phyloP scores from a whole-genome alignment of 208 protist species.

The Phytomonas sp. region DNA sequence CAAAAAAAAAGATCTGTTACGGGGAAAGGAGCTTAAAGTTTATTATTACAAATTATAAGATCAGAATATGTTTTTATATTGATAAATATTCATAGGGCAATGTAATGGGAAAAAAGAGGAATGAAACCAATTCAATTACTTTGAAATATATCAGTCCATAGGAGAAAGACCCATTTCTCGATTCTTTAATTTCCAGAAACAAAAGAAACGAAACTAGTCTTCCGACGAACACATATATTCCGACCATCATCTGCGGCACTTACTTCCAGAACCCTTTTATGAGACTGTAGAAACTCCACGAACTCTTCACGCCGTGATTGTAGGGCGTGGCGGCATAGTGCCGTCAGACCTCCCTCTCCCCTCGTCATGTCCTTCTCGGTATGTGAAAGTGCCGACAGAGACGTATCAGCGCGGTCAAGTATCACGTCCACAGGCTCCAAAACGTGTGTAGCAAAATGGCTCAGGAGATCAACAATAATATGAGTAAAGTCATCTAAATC shows the following conservation, averaged over 20 bases:
- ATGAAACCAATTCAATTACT: neutral
- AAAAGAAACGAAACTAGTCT: slow-evolving; percentile 1
- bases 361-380: neutral
- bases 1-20: slow-evolving; percentile 4
- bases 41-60: neutral
- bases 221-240: neutral
- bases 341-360: neutral
- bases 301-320: neutral
- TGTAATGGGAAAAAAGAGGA: neutral
- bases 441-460: slow-evolving; percentile 9
- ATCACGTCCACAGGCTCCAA: slow-evolving; percentile 19
- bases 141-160: neutral
- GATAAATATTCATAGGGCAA: slow-evolving; percentile 1
- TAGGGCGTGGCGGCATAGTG: neutral
- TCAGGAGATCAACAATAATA: slow-evolving; percentile 24
- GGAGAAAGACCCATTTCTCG: neutral
- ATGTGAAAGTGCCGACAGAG: slow-evolving; percentile 12
- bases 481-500: slow-evolving; percentile 64
- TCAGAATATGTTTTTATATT: neutral
- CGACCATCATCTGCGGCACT: neutral
- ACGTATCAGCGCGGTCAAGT: slow-evolving; percentile 13
- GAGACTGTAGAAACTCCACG: neutral
- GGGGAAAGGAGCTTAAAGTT: neutral
- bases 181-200: neutral
- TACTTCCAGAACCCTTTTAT: slow-evolving; percentile 2